Evolutionary conservation across 495 filamentous ascomycete genomes (phyloP), one percentile per base, ranked within the genome.

Genomic region (Astrothelium subdiscretum): DNA sequence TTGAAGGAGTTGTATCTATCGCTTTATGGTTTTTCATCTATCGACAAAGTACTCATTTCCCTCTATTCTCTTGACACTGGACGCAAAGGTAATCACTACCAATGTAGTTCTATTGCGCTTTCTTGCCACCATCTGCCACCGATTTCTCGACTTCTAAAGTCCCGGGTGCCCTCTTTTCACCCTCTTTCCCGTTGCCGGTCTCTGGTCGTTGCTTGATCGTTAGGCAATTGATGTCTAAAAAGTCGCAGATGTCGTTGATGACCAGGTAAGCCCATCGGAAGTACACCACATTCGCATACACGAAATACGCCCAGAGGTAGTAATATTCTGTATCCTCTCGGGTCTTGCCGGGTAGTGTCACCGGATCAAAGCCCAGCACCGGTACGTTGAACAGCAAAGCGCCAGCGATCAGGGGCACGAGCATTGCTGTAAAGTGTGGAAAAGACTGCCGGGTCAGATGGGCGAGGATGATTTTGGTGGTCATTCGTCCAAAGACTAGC

Each of bases 401-500:
- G 31, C 95, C 94, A 6, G 86, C 86, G 42, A 97, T 77, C 20
- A 98, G 80, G 12, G 94, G 94, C 43, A 80, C 82, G 27, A 97
- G 80, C 80, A 98, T 85, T 38, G 92, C 81, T 18, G 94, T 98
- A 91, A 92, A 97, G 78, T 88, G 91, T 0, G 94, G 94, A 75
- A 97, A 98, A 1, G 92, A 90, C 73, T 97, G 95, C 60, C 84
- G 85, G 3, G 92, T 88, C 18, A 99, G 77, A 72, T 99, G 94
- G 12, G 95, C 92, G 18, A 99, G 83, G 71, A 99, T 97, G 74
- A 97, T 97, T 79, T 97, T 97, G 58, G 94, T 99, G 1, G 95
- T 97, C 91, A 99, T 95, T 62, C 94, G 89, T n/a, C 94, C 94
- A 72, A 97, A 97, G 62, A 97, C 94, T 65, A 97, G 91, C 27